Evolutionary conservation across 2,329 filamentous ascomycete genomes (phyloP).

Genomic region (Blastomyces emzantsi): DNA sequence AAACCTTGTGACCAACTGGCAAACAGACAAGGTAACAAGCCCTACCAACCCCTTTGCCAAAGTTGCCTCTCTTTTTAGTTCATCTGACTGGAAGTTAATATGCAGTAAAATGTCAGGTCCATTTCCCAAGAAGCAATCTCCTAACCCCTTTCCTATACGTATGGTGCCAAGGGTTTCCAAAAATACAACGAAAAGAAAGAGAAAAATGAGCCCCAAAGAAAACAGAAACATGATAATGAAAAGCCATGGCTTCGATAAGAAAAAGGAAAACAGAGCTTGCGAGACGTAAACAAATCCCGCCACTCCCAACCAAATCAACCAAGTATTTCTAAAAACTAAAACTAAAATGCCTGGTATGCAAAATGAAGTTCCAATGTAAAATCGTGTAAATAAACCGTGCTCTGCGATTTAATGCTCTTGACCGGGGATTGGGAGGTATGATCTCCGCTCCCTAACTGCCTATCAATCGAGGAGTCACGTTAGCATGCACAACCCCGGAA

Average conservation of each 20-base stretch:
- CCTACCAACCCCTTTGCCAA: background rate
- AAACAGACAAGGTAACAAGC: background rate
- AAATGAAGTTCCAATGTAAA: background rate
- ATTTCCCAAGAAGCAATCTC: background rate
- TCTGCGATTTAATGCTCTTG: constrained; percentile 9
- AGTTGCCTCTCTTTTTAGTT: background rate
- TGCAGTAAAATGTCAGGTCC: background rate
- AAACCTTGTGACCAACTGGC: background rate
- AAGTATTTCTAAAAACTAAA: background rate
- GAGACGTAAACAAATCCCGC: background rate
- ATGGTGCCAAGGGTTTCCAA: background rate
- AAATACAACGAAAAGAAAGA: background rate
- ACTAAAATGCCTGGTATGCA: background rate
- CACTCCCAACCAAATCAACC: background rate
- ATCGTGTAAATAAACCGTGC: background rate
- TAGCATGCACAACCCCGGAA: background rate
- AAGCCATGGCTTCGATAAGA: background rate
- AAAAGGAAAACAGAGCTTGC: background rate
- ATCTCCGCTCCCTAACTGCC: constrained; percentile 41
- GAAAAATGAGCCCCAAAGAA: background rate
- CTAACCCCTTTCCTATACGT: background rate
- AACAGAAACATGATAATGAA: background rate
- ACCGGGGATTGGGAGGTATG: constrained; percentile 44
- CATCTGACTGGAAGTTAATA: background rate
- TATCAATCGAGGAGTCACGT: constrained; percentile 18